phyloP scores from a whole-genome alignment of 2,329 filamentous ascomycete species.

The Lojkania enalia region DNA sequence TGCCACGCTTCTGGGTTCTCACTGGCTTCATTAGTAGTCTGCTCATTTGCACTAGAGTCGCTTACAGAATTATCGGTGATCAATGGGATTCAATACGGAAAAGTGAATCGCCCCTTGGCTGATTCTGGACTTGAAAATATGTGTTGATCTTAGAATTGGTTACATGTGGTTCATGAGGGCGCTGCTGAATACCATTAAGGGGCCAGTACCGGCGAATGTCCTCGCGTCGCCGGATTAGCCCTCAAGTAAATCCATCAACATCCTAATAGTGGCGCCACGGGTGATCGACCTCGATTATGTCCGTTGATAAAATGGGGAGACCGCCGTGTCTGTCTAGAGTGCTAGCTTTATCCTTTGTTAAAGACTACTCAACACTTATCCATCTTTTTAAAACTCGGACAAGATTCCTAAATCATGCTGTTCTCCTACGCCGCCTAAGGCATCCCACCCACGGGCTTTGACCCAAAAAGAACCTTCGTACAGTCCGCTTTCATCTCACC shows the following conservation, averaged over 20 bases:
- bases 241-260: not conserved
- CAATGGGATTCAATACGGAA: not conserved
- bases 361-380: too few relatives aligned
- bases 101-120: too few relatives aligned
- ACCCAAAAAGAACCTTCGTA: constrained; percentile 64
- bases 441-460: constrained; percentile 32
- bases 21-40: not conserved
- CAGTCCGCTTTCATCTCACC: constrained; percentile 79
- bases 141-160: too few relatives aligned
- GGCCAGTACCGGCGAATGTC: not conserved
- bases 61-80: not conserved
- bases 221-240: not conserved
- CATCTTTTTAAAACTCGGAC: not conserved
- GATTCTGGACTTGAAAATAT: too few relatives aligned
- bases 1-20: not conserved
- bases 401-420: not conserved
- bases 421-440: constrained; percentile 24
- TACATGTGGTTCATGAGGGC: too few relatives aligned
- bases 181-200: too few relatives aligned
- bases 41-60: not conserved
- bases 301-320: not conserved
- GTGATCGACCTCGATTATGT: too few relatives aligned
- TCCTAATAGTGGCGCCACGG: too few relatives aligned
- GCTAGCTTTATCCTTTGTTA: too few relatives aligned
- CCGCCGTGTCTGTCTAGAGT: not conserved